phyloP scores from a whole-genome alignment of 179 eudicot genomes.

The Spinacia oleracea region DNA sequence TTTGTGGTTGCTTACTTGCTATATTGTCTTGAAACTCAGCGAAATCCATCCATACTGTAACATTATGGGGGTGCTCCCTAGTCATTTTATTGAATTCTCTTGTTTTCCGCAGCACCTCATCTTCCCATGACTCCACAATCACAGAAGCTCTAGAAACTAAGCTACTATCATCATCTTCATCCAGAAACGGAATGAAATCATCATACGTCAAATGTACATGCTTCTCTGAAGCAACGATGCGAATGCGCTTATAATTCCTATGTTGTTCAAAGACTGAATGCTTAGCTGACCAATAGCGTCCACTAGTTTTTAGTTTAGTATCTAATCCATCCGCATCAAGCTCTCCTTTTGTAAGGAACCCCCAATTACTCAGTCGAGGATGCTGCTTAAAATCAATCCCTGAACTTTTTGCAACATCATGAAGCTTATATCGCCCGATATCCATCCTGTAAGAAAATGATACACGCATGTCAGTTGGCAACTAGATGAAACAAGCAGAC shows the following conservation, averaged over 20 bases:
- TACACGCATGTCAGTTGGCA: not conserved
- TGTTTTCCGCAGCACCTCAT: slow-evolving; percentile 81
- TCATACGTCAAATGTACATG: slow-evolving; percentile 24
- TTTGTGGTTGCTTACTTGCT: slow-evolving; percentile 83
- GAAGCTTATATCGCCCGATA: slow-evolving; percentile 73
- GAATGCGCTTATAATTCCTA: slow-evolving; percentile 64
- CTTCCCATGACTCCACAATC: slow-evolving; percentile 97
- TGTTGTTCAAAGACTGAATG: slow-evolving; percentile 72
- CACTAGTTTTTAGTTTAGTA: slow-evolving; percentile 56
- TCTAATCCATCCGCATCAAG: slow-evolving; percentile 70
- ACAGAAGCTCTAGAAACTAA: slow-evolving; percentile 32
- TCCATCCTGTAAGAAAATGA: slow-evolving; percentile 60
- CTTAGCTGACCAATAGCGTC: slow-evolving; percentile 92
- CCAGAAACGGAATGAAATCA: slow-evolving; percentile 64
- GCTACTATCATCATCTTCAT: slow-evolving; percentile 35
- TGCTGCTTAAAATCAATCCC: slow-evolving; percentile 33
- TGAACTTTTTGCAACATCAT: slow-evolving; percentile 36
- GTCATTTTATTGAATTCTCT: slow-evolving; percentile 84
- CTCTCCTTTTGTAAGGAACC: slow-evolving; percentile 47
- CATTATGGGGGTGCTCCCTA: slow-evolving; percentile 85
- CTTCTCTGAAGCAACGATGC: slow-evolving; percentile 50
- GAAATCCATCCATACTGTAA: slow-evolving; percentile 71
- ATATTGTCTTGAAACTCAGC: slow-evolving; percentile 93
- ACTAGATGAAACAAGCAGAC: not conserved
- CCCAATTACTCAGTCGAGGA: slow-evolving; percentile 30